These are phyloP conservation scores for Dictyostelium firmibasis DNA, from an alignment of 78 protist species.

Conservation along the genomic window DNA sequence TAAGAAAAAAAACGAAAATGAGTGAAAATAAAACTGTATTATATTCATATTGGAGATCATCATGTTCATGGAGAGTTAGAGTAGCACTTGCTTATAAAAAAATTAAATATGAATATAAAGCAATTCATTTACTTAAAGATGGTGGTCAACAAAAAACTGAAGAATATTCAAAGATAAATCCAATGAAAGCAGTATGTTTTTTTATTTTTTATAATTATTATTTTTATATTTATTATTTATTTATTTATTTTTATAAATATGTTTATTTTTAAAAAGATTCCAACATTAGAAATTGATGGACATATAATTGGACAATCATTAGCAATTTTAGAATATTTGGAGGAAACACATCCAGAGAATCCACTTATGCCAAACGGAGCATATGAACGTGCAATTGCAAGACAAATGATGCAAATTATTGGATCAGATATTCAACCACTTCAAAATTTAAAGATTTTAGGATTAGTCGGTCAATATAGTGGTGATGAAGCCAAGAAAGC, in stretches of 20 bases:
- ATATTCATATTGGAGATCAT: conserved; percentile 89
- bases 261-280: conserved; percentile 5
- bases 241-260: not conserved
- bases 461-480: not conserved
- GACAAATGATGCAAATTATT: conserved; percentile 78
- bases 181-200: conserved; percentile 49
- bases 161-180: conserved; percentile 44
- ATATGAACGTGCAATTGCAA: conserved; percentile 62
- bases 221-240: not conserved
- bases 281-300: conserved; percentile 70
- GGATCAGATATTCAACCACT: conserved; percentile 86
- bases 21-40: conserved; percentile 20
- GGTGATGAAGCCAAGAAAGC: conserved; percentile 36
- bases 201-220: not conserved
- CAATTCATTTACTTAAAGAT: conserved; percentile 84
- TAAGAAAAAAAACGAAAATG: not conserved
- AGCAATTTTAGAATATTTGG: conserved; percentile 86
- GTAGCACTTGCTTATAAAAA: conserved; percentile 66
- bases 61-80: conserved; percentile 93
- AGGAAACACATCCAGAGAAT: conserved; percentile 60
- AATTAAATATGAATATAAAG: conserved; percentile 61
- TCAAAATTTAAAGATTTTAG: conserved; percentile 78
- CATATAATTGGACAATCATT: conserved; percentile 72
- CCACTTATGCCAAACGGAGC: conserved; percentile 71
- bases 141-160: conserved; percentile 72